Percentiles rank a stretch among this genome's conserved stretches.
phyloP scores from a whole-genome alignment of 495 filamentous ascomycete genomes.

The Delitschia confertaspora region DNA sequence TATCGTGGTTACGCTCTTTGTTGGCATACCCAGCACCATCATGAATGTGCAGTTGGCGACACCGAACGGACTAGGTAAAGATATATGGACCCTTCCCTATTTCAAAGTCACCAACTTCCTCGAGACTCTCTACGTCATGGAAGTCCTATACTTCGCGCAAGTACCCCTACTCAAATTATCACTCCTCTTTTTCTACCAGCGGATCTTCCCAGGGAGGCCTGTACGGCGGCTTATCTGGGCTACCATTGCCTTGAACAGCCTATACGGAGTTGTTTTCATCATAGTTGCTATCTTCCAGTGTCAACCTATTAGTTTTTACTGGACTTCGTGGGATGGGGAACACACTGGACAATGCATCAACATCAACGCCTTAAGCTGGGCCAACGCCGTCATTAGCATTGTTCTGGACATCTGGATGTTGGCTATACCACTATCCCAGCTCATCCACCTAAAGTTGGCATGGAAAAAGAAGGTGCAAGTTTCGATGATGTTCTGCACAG shows the following conservation, averaged over 20 bases:
- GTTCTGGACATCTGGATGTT: constrained; percentile 27
- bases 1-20: constrained; percentile 8
- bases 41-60: constrained; percentile 7
- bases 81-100: constrained; percentile 18
- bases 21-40: constrained; percentile 12
- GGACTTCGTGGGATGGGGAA: constrained; percentile 25
- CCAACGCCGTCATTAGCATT: constrained; percentile 27
- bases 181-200: constrained; percentile 44
- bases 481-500: constrained; percentile 46
- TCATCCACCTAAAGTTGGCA: constrained; percentile 40
- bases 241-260: constrained; percentile 32
- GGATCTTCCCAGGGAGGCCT: constrained; percentile 38
- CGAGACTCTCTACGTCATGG: constrained; percentile 17
- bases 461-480: constrained; percentile 44
- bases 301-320: constrained; percentile 32
- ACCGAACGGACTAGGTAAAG: constrained; percentile 14
- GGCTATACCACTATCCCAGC: constrained; percentile 39
- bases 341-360: constrained; percentile 25
- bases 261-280: constrained; percentile 35
- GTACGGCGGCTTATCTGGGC: constrained; percentile 29
- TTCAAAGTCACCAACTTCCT: constrained; percentile 8
- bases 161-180: constrained; percentile 38
- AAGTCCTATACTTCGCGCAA: constrained; percentile 33
- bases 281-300: constrained; percentile 41
- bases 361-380: constrained; percentile 21